These are phyloP conservation scores for Apiotrichum montevideense DNA, from an alignment of 1,284 basidiomycete species.

Conservation along the genomic window DNA sequence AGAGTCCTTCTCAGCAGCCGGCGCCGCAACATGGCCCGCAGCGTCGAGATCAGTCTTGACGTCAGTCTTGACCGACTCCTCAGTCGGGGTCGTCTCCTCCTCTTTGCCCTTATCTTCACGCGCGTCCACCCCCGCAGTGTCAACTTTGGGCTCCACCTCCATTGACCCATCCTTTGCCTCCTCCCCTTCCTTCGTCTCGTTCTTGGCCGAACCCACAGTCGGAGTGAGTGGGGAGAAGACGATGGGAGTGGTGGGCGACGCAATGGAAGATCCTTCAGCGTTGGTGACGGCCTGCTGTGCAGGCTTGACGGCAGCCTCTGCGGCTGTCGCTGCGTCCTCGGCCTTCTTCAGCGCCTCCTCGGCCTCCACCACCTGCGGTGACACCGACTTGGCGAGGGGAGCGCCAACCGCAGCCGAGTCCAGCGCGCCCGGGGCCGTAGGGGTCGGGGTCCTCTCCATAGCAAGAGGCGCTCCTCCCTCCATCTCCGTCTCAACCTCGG, in stretches of 20 bases:
- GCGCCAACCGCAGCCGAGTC: neutral
- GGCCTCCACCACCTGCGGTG: neutral
- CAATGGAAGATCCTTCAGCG: no score
- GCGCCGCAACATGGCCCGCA: neutral
- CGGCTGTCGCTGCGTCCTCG: constrained; percentile 4
- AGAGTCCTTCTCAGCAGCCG: no score
- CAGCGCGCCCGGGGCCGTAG: neutral
- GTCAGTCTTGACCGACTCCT: neutral
- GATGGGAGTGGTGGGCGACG: neutral
- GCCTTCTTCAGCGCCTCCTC: neutral
- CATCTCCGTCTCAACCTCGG: neutral
- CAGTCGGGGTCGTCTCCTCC: neutral
- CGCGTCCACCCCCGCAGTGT: constrained; percentile 1
- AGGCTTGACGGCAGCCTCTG: constrained; percentile 15
- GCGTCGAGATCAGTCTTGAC: neutral
- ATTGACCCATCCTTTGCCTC: neutral
- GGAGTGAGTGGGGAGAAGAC: no score
- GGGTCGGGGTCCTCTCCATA: neutral
- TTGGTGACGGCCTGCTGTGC: constrained; percentile 11
- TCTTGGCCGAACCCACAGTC: neutral
- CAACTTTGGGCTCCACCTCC: no score
- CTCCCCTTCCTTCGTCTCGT: neutral
- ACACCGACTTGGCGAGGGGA: neutral
- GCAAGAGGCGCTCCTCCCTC: neutral
- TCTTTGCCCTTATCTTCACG: neutral